These are phyloP conservation scores for Epithele typhae DNA, from an alignment of 768 basidiomycete genomes.

Conservation along the genomic window DNA sequence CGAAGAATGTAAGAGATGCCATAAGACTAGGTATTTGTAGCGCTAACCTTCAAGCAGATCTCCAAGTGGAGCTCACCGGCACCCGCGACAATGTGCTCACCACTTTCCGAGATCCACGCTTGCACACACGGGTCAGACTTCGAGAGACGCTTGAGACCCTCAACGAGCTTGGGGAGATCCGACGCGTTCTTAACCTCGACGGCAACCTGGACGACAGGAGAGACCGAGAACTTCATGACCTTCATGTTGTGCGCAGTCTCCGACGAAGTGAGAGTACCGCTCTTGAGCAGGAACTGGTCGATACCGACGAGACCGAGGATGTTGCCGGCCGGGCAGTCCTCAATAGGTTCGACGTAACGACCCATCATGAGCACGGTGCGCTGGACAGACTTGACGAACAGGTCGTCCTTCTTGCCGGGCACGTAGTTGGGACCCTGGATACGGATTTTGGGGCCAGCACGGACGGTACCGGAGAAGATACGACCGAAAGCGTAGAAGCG, in stretches of 20 bases:
- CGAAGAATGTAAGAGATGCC: neutral
- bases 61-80: slow-evolving; percentile 99
- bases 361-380: slow-evolving; percentile 99
- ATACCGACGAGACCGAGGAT: slow-evolving; percentile 99
- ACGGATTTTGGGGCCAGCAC: slow-evolving; percentile 95
- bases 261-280: slow-evolving; percentile 93
- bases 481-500: slow-evolving; percentile 99
- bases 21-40: slow-evolving; percentile 11
- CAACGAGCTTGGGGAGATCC: slow-evolving; percentile 98
- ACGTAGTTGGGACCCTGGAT: slow-evolving; percentile 99
- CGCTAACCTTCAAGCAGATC: slow-evolving; percentile 90
- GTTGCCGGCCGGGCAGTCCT: slow-evolving; percentile 99
- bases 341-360: slow-evolving; percentile 96
- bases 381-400: slow-evolving; percentile 97
- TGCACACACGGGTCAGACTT: slow-evolving; percentile 99
- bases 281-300: slow-evolving; percentile 99
- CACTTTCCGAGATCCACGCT: slow-evolving; percentile 85
- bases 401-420: slow-evolving; percentile 97
- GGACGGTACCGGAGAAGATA: slow-evolving; percentile 98
- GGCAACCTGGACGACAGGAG: slow-evolving; percentile 97
- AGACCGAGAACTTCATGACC: slow-evolving; percentile 99
- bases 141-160: slow-evolving; percentile 99
- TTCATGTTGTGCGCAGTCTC: slow-evolving; percentile 99
- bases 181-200: slow-evolving; percentile 99
- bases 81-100: slow-evolving; percentile 99